Evolutionary conservation across 1,284 basidiomycete genomes (phyloP), one percentile per base, ranked within the genome.

Genomic region (Neonothopanus nambi): DNA sequence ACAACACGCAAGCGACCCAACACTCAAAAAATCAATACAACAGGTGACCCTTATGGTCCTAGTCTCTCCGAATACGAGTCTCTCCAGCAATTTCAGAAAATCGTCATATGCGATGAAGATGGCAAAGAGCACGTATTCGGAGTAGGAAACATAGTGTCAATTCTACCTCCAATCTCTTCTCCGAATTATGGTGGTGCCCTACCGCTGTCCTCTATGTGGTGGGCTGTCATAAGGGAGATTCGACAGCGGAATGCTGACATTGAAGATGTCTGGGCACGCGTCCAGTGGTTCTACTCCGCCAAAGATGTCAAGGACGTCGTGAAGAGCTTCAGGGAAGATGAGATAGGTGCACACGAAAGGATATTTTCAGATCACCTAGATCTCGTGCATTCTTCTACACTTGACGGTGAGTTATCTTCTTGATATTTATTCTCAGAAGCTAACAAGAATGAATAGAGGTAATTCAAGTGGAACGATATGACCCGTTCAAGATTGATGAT

Each of bases 211-310:
- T 12, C 11, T n/a, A 51, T 51, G 49, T 51, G 49, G 49, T 12
- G 42, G 7, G 49, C 30, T 17, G 2, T 44, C 2, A 37, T 44
- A 20, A 33, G 43, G 13, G 49, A 44, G 0, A 51, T 51, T 11
- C 40, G 49, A n/a, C 35, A 24, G 39, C n/a, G 40, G n/a, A 33
- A 50, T 5, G 26, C 4, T 13, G 33, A 23, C 36, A 11, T 20
- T n/a, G n/a, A 36, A 7, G 49, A 51, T 7, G 49, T 23, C 17
- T 51, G 40, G 40, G 26, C 33, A 24, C n/a, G 21, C 2, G 20
- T 51, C 5, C 49, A 51, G 24, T 51, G 49, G 49, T 51, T 51
- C 20, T 51, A 44, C 15, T 42, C 30, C 18, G 30, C 20, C 13
- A 26, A 18, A 5, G 49, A 51, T 24, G 13, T 44, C 12, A 11